Evolutionary conservation across 192 early-diverging fungal species (phyloP).

Genomic region (Coemansia sp.): DNA sequence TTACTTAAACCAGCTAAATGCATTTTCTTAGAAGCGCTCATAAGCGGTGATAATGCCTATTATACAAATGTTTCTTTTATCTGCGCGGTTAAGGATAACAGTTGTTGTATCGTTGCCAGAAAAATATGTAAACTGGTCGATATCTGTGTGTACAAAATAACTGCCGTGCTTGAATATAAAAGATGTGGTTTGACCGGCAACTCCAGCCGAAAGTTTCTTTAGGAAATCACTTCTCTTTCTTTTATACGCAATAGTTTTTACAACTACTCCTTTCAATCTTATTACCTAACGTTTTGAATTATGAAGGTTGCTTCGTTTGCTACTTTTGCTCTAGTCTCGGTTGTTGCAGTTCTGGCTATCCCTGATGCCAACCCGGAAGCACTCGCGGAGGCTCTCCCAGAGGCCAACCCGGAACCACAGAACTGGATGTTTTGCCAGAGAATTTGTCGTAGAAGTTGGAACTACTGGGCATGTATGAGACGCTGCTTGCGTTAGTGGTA

Average conservation of each 20-base stretch:
- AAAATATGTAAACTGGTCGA: no score
- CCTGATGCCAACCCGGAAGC: not conserved
- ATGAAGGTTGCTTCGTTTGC: not conserved
- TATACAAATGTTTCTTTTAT: no score
- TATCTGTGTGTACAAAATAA: no score
- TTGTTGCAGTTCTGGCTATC: not conserved
- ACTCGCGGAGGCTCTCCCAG: not conserved
- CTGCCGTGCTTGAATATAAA: no score
- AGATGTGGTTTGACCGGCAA: no score
- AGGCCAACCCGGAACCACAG: not conserved
- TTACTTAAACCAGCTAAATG: no score
- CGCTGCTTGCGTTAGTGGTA: no score
- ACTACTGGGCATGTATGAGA: not conserved
- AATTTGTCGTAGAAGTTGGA: slow-evolving; percentile 31
- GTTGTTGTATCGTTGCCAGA: no score
- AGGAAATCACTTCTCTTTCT: not conserved
- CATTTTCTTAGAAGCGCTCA: no score
- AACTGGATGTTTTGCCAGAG: not conserved
- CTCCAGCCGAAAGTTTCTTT: not conserved
- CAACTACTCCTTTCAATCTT: not conserved
- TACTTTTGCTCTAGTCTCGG: not conserved
- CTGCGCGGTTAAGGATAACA: no score
- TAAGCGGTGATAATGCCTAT: no score
- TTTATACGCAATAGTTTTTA: not conserved
- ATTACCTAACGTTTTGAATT: not conserved